Base-by-base conservation (phyloP, 176 grass and related monocot genomes). In the Raddia guianensis region DNA sequence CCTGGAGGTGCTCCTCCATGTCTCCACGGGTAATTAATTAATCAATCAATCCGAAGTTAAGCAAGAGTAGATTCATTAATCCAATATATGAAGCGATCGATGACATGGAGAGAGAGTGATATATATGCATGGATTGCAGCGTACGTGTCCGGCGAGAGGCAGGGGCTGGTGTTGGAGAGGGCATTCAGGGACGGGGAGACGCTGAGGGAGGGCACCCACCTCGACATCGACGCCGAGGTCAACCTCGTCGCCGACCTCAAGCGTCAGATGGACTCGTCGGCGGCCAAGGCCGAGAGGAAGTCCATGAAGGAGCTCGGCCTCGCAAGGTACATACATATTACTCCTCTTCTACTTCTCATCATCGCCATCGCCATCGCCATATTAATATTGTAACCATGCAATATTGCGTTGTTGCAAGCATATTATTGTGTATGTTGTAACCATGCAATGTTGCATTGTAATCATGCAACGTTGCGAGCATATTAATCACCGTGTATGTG, bases 231-330 rank as follows among this genome's bases (percentile, higher is more conserved):
- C 13, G 61, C 42, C 5, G 94, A 97, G 86, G 3, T 91, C 2
- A 37, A 12, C 46, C 21, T 93, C 5, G 88, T 78, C 5, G 72
- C 27, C 54, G 88, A 97, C 42, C 67, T 37, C 76, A 82, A 76
- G 93, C 75, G 59, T 56, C 55, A 73, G 72, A 50, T 91, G 27
- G 56, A 80, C 62, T 70, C 4, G 19, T 65, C 54, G 32, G 59
- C 42, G 0, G 64, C 63, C 14, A 88, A 92, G 50, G 70, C 44
- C 7, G 85, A 94, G 81, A 68, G 83, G 70, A 91, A 67, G 68
- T 68, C 85, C 63, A 85, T 97, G 94, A 94, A 94, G 59, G 94
- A 97, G 27, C 84, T 97, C 0, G 94, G 94, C 10, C 88, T 93
- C 0, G 60, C 71, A 5, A 81, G 91, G 91, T 27, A 27, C 27